Conservation (phyloP, 1,139 yeast genomes). For the Geotrichum candidum region DNA sequence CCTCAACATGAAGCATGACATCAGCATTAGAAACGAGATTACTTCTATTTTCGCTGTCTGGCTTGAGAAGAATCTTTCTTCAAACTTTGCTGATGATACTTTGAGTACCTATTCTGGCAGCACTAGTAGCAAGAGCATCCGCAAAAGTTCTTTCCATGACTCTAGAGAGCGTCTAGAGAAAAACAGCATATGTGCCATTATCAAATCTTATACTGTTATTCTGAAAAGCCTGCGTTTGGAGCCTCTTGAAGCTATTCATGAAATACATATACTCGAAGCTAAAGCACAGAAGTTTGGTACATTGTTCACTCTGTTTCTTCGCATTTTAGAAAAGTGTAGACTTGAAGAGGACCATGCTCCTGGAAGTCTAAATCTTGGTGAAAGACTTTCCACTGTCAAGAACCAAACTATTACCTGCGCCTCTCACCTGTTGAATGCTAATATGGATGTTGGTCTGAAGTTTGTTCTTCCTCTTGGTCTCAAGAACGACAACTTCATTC, state of each 20-base stretch:
- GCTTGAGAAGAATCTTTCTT: conserved; percentile 41
- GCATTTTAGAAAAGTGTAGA: conserved; percentile 62
- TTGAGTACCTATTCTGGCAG: conserved; percentile 2
- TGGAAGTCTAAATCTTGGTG: conserved; percentile 16
- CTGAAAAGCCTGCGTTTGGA: conserved; percentile 32
- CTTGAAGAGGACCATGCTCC: conserved; percentile 21
- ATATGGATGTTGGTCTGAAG: conserved; percentile 71
- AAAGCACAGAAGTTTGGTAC: conserved; percentile 64
- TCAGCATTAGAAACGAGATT: conserved; percentile 53
- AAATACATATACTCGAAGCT: conserved; percentile 51
- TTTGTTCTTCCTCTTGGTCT: conserved; percentile 75
- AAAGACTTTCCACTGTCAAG: conserved; percentile 52
- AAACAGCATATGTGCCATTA: conserved; percentile 26
- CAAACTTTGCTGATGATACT: conserved; percentile 3
- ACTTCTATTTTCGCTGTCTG: conserved; percentile 58
- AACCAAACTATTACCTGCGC: conserved; percentile 65
- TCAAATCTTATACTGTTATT: conserved; percentile 25
- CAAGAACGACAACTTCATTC: conserved; percentile 57
- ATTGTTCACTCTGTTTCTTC: conserved; percentile 64
- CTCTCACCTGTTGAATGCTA: conserved; percentile 63
- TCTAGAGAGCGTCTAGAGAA: conserved; percentile 22
- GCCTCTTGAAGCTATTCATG: conserved; percentile 36
- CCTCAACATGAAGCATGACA: conserved; percentile 46
- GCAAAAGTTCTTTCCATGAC: conserved; percentile 3
- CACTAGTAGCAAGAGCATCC: conserved; percentile 1